Base-by-base conservation (phyloP, 805 yeast genomes). In the Yamadazyma takamatsuzukensis region DNA sequence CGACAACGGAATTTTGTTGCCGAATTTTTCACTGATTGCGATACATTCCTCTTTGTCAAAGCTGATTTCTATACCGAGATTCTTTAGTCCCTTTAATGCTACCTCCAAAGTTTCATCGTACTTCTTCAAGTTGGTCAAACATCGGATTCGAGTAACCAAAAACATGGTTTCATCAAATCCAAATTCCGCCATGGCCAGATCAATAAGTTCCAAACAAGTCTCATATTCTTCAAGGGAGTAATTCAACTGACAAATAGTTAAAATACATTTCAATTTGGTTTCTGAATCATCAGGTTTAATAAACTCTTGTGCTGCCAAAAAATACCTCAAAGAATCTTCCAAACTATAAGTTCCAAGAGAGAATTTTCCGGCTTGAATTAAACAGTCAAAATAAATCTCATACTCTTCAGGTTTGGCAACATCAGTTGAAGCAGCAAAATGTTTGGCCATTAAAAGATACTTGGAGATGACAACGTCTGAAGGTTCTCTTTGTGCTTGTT, bases 331-430 rank as follows among this genome's bases (percentile, higher is more conserved):
- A 0, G 77, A 68, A 25, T 63, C 47, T 17, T 48, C 51, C 36
- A 64, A 57, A 40, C 70, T 74, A 29, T 61, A 68, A 8, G 67
- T 60, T 8, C 64, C 61, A 28, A 66, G 63, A 1, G 76, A 72
- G 35, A 54, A 54, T 31, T 56, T 54, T 2, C 76, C 76, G 0
- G 77, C 74, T 14, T 55, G 53, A 4, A 63, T 52, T 25, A 72
- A 45, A 5, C 69, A 64, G 2, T 59, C 61, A 11, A 61, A 38
- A 33, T 67, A 74, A 0, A 51, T 53, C 5, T 51, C 50, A 14
- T 37, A 33, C 23, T 74, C 78, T 4, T 59, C 62, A 1, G 36
- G 37, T 23, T 43, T 39, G 4, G 55, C 58, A 3, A 55, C 65
- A 9, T 54, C 50, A 7, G 56, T 49, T 2, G 75, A 66, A 15